Evolutionary conservation across 441 rosid species (phyloP), one percentile per base, ranked within the genome.

Genomic region (Populus hybrid): DNA sequence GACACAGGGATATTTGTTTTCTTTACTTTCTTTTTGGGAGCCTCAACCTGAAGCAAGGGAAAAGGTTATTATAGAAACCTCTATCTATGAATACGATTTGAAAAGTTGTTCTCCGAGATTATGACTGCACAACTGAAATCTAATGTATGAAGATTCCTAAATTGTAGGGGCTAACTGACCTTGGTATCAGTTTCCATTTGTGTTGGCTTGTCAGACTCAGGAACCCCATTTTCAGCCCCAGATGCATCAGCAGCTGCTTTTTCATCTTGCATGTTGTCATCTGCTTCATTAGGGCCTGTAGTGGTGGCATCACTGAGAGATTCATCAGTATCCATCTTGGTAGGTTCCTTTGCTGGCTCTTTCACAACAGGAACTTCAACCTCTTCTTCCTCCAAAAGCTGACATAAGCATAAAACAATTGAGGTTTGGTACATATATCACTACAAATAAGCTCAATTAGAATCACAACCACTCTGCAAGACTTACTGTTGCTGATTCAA

Each of bases 301-400:
- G 89, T 69, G 65, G 87, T 84, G 65, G 82, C 64, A 10, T 83
- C 87, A 16, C 65, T 76, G 9, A 85, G 65, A 35, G 84, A 80
- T 83, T 88, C 93, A 66, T 93, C 99, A 42, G 94, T 90, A 24
- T 90, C 99, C 97, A 95, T 93, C 87, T 91, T 91, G 66, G 81
- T 64, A 31, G 71, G 72, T 78, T 94, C 97, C 75, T 88, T 88
- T 21, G 71, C 71, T 0, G 82, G 82, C 78, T 93, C 97, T 80
- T 89, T 90, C 1, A 89, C 66, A 56, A 95, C 95, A 2, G 97
- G 92, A 76, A 95, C 90, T 72, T 89, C 97, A 76, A 90, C 75
- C 79, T 95, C 99, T 77, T 95, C 97, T 76, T 95, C 98, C 84
- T 94, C 99, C 82, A 91, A 78, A 72, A 94, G 99, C 99, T 95